phyloP scores from a whole-genome alignment of 352 stramenopile genomes.

The Globisporangium nagaii region DNA sequence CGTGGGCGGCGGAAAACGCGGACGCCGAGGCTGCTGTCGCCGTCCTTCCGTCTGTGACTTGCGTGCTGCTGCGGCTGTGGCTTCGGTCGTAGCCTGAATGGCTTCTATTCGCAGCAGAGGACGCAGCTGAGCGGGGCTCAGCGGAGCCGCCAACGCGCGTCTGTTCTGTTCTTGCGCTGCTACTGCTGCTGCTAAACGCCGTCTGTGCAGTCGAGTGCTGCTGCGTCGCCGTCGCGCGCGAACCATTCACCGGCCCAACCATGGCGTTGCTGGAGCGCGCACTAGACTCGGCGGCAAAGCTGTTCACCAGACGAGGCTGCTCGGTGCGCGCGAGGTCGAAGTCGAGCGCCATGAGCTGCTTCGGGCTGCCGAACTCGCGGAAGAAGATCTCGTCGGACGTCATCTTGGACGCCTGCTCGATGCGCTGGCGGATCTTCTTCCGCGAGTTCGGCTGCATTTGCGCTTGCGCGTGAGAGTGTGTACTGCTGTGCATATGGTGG shows the following conservation, averaged over 20 bases:
- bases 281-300: not conserved
- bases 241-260: not conserved
- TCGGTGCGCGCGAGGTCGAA: conserved; percentile 31
- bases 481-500: not conserved
- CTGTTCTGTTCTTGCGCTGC: not conserved
- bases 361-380: conserved; percentile 48
- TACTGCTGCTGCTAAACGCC: not conserved
- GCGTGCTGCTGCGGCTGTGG: not conserved
- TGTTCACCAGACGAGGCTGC: conserved; percentile 1
- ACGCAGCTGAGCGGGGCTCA: not conserved
- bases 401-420: conserved; percentile 33
- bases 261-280: not conserved
- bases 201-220: not conserved
- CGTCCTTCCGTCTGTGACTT: not conserved
- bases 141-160: not conserved
- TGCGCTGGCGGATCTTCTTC: conserved; percentile 50
- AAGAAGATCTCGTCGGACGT: conserved; percentile 63
- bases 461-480: not conserved
- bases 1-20: not conserved
- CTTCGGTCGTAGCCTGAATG: not conserved
- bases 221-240: not conserved
- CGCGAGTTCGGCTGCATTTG: conserved; percentile 15
- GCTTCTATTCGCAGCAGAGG: not conserved
- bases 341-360: conserved; percentile 34
- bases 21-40: not conserved